A percentile compares a stretch with the other conserved stretches of the same genome.
Conservation (phyloP, 805 yeast species). For the Candida nitratophila region DNA sequence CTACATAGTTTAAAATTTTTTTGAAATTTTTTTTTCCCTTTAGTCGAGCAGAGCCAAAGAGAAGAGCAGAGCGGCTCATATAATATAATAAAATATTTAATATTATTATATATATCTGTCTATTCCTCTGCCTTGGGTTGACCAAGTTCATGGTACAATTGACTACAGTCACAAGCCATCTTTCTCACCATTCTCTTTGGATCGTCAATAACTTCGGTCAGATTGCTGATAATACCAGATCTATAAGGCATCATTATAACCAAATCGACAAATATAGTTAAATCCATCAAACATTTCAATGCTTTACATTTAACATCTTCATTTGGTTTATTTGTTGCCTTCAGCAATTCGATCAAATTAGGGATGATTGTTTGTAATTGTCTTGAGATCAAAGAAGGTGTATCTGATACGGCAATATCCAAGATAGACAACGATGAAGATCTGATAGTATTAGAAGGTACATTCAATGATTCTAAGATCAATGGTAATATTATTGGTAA, state of each 20-base stretch:
- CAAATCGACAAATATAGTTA: slow-evolving; percentile 33
- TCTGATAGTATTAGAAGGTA: slow-evolving; percentile 12
- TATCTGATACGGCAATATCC: slow-evolving; percentile 39
- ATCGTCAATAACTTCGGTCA: slow-evolving; percentile 61
- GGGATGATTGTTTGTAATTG: slow-evolving; percentile 56
- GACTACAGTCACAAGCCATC: slow-evolving; percentile 74
- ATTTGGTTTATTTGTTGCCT: slow-evolving; percentile 4
- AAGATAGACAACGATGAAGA: slow-evolving; percentile 20
- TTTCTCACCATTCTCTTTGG: slow-evolving; percentile 67
- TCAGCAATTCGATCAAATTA: slow-evolving; percentile 34
- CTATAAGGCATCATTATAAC: slow-evolving; percentile 45
- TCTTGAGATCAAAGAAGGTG: slow-evolving; percentile 42
- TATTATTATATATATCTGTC: too few species aligned
- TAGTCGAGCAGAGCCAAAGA: too few species aligned
- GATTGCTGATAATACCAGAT: slow-evolving; percentile 36
- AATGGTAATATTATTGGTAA: slow-evolving; percentile 62
- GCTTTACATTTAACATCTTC: slow-evolving; percentile 50
- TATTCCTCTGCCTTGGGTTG: slow-evolving; percentile 10
- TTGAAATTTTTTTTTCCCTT: too few species aligned
- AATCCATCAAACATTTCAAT: slow-evolving; percentile 48
- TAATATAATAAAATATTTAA: too few species aligned
- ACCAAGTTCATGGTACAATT: slow-evolving; percentile 54
- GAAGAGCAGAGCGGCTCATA: too few species aligned
- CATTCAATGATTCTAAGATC: slow-evolving; percentile 50
- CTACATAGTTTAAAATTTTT: too few species aligned